Evolutionary conservation across 352 stramenopile species (phyloP).

Genomic region (Pythium aristosporum): DNA sequence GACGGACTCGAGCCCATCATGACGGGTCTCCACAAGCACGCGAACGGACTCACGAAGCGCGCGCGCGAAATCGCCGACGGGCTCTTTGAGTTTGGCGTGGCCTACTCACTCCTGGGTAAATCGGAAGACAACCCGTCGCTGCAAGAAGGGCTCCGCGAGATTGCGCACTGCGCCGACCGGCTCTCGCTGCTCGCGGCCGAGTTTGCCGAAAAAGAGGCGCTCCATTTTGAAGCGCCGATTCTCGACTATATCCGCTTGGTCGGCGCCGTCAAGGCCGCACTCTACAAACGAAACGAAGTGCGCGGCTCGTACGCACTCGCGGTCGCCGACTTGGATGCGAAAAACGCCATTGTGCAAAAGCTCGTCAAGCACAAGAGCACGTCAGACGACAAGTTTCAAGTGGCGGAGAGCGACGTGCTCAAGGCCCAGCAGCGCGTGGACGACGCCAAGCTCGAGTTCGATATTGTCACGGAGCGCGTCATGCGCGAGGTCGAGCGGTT

Average conservation of each 20-base stretch:
- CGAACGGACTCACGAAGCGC: conserved; percentile 91
- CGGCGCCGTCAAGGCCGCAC: conserved; percentile 92
- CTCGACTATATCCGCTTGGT: conserved; percentile 97
- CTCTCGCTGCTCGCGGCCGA: conserved; percentile 90
- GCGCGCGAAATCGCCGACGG: conserved; percentile 94
- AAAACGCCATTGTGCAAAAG: conserved; percentile 61
- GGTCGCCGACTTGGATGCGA: conserved; percentile 87
- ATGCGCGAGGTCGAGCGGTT: conserved; percentile 97
- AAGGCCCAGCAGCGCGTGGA: conserved; percentile 86
- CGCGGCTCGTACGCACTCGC: conserved; percentile 84
- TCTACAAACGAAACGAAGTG: conserved; percentile 93
- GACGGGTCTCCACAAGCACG: conserved; percentile 93
- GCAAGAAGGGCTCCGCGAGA: conserved; percentile 89
- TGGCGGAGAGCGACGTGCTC: conserved; percentile 76
- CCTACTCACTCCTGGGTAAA: conserved; percentile 95
- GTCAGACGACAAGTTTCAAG: conserved; percentile 88
- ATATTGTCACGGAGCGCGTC: conserved; percentile 92
- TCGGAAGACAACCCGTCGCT: conserved; percentile 91
- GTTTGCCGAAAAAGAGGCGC: conserved; percentile 91
- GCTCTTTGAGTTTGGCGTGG: conserved; percentile 96
- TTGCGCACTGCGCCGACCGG: conserved; percentile 92
- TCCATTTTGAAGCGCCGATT: conserved; percentile 94
- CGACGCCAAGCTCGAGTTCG: conserved; percentile 91
- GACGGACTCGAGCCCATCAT: conserved; percentile 95
- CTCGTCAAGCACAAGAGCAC: conserved; percentile 58